Base-by-base conservation (phyloP, 805 yeast species). In the Schizosaccharomyces cryophilus region DNA sequence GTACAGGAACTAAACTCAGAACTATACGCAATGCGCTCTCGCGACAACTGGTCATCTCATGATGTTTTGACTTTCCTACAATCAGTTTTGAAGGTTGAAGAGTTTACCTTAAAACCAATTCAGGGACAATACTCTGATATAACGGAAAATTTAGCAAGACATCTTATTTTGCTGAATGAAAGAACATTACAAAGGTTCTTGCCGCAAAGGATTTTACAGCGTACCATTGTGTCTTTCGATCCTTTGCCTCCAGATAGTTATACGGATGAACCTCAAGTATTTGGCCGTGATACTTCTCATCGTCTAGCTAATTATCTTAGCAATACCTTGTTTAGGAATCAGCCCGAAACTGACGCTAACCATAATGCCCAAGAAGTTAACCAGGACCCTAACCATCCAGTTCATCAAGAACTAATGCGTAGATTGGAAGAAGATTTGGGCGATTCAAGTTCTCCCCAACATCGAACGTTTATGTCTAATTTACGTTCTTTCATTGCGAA, bases 131-230 rank as follows among this genome's bases (percentile, higher is more conserved):
- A 54, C 51, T 24, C 63, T 56, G 58, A 55, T 51, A 42, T 67
- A 15, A 45, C 65, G 11, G 51, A 62, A 26, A 64, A 65, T 40
- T 24, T 66, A n/a, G 65, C 66, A 3, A 62, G 70, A 11, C 68
- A 64, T 60, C 67, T 66, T 5, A 54, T 67, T 21, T 60, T 68
- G 24, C 42, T 67, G 2, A 68, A 68, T 40, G 65, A 66, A 24
- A 65, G 62, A 38, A 62, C 66, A 9, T 65, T 63, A 1, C 60
- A 62, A 11, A 62, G 45, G n/a, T 45, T 61, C 24, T 61, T 67
- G 11, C 69, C 69, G 2, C 59, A 31, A 21, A 24, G 31, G 3
- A 40, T 58, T 31, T 15, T 60, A 5, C 60, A 42, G 38, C 30
- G 21, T 13, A 40, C 30, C n/a, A 26, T 31, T 54, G 17, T 58